These are phyloP conservation scores for Tolypocladium album DNA, from an alignment of 2,329 filamentous ascomycete genomes.

Conservation along the genomic window DNA sequence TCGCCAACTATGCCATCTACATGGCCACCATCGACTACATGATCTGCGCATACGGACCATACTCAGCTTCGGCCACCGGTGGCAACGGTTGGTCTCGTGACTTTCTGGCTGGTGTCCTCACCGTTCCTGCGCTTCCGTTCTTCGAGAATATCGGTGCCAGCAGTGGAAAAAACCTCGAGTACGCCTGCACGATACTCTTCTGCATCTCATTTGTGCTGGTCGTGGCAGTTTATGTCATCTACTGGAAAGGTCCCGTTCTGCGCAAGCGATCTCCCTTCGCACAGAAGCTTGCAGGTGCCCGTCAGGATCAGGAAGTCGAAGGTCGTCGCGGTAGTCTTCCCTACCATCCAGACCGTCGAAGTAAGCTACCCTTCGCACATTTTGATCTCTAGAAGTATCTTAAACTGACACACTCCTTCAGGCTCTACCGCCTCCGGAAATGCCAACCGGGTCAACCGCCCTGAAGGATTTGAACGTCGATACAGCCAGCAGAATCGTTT, in stretches of 20 bases:
- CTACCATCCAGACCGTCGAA: conserved; percentile 13
- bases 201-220: conserved; percentile 52
- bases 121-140: conserved; percentile 56
- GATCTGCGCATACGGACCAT: conserved; percentile 62
- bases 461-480: conserved; percentile 10
- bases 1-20: conserved; percentile 66
- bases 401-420: background rate
- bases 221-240: conserved; percentile 53
- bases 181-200: conserved; percentile 54
- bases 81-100: conserved; percentile 67
- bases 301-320: conserved; percentile 15
- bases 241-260: conserved; percentile 51
- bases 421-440: conserved; percentile 12
- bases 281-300: conserved; percentile 43
- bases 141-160: conserved; percentile 43
- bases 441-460: conserved; percentile 11
- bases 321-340: conserved; percentile 18
- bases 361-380: conserved; percentile 11
- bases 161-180: conserved; percentile 40
- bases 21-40: conserved; percentile 73
- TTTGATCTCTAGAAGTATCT: background rate
- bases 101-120: conserved; percentile 61
- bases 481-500: conserved; percentile 30
- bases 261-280: conserved; percentile 54
- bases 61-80: conserved; percentile 63